Evolutionary conservation across 2,329 filamentous ascomycete species (phyloP), one percentile per base, ranked within the genome.

Genomic region (Chrysoporthe deuterocubensis): DNA sequence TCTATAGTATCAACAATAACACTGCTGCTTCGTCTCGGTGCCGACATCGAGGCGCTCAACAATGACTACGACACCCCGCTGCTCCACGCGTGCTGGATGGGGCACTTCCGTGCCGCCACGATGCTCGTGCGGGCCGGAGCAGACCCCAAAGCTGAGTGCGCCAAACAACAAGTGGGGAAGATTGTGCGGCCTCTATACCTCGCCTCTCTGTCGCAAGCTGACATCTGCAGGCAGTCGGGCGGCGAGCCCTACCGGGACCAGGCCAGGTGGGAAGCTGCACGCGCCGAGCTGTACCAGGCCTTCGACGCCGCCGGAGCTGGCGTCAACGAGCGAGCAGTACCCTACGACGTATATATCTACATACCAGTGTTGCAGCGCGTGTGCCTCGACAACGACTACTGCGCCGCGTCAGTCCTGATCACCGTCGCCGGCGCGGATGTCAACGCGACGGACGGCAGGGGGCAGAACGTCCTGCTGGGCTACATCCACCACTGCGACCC

Each of bases 21-120:
- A 2, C 69, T 72, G 54, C 70, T 74, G 18, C 70, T 74, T 11
- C 65, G 67, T 7, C 71, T 75, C 16, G 73, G 73, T 32, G 72
- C 70, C 63, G 71, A 73, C 21, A 52, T 75, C 9, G 73, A 75
- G 44, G 71, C 73, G 0, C 65, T 67, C 56, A 74, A 74, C 65
- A 67, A 72, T 18, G 65, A 21, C 44, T 68, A 71, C 21, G 64
- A 72, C 64, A 73, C 71, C 13, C 71, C 73, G 2, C 66, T 75
- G 11, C 60, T 73, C 16, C 70, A 73, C 48, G 73, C 73, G 1
- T 74, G 72, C 62, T 69, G 56, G 60, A 50, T 69, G 16, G 73
- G 73, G 34, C 73, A 75, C 64, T 74, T 67, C 63, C 68, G 71
- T n/a, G 73, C 72, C 0, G 73, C 72, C 18, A 66, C 67, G 21